Conservation (phyloP, 2,329 filamentous ascomycete species). For the Penicillium sp. region DNA sequence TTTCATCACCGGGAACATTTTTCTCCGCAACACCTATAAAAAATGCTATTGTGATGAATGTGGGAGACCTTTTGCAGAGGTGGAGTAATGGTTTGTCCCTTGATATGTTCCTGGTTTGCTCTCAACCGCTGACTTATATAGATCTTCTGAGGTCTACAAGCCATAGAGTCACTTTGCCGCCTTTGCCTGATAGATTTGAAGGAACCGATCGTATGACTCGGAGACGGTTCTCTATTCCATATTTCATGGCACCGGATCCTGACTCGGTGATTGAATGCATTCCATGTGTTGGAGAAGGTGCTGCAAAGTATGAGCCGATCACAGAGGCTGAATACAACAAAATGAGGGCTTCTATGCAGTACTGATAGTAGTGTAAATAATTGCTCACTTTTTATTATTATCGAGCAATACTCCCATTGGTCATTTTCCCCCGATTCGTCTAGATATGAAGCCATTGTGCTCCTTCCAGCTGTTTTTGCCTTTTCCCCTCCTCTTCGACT, state of each 20-base stretch:
- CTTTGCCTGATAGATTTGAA: slow-evolving; percentile 38
- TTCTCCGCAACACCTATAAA: slow-evolving; percentile 41
- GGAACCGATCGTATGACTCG: slow-evolving; percentile 46
- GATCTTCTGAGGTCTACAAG: slow-evolving; percentile 54
- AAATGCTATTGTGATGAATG: slow-evolving; percentile 49
- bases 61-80: slow-evolving; percentile 51
- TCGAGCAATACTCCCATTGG: background rate
- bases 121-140: slow-evolving; percentile 13
- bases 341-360: slow-evolving; percentile 21
- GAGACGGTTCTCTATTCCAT: slow-evolving; percentile 59
- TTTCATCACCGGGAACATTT: slow-evolving; percentile 39
- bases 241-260: slow-evolving; percentile 55
- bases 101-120: background rate
- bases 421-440: background rate
- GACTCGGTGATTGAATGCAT: slow-evolving; percentile 54
- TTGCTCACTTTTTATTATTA: too few relatives aligned
- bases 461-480: background rate
- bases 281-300: slow-evolving; percentile 43
- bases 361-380: background rate
- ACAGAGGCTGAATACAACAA: slow-evolving; percentile 39
- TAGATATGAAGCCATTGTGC: background rate
- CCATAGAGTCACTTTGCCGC: slow-evolving; percentile 53
- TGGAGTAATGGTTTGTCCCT: slow-evolving; percentile 49
- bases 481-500: background rate
- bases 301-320: slow-evolving; percentile 54